Percentiles rank a stretch among this genome's conserved stretches.
phyloP scores from a whole-genome alignment of 148 eudicot genomes.

The Rhododendron simsii region DNA sequence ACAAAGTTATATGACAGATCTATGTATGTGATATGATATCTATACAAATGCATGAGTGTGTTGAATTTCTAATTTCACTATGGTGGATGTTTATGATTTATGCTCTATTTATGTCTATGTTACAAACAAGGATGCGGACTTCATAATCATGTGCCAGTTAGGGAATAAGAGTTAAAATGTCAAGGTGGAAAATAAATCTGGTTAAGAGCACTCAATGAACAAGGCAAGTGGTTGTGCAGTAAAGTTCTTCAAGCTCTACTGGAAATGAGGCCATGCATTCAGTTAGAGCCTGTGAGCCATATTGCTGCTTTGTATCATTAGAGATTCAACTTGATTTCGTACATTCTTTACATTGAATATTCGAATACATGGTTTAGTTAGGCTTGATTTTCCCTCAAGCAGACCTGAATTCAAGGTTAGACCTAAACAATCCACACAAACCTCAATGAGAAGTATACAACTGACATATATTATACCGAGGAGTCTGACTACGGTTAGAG shows the following conservation, averaged over 20 bases:
- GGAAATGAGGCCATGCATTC: background rate
- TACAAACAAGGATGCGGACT: background rate
- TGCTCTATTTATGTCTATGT: background rate
- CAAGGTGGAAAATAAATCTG: background rate
- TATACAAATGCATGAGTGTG: background rate
- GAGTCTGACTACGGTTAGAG: background rate
- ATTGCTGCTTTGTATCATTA: background rate
- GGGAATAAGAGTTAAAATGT: background rate
- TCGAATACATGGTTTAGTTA: background rate
- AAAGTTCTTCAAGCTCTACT: background rate
- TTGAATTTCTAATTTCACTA: background rate
- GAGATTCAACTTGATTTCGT: background rate
- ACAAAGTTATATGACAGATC: background rate
- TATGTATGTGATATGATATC: background rate
- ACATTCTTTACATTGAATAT: background rate
- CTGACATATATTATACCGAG: background rate
- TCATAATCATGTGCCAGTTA: background rate
- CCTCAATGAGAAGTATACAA: background rate
- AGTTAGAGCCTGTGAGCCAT: background rate
- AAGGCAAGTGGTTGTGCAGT: background rate
- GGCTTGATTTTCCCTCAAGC: background rate
- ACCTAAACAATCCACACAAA: background rate
- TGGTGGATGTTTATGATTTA: background rate
- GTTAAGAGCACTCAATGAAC: background rate
- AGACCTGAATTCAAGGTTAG: background rate